These are phyloP conservation scores for Solanum clarkiae DNA, from an alignment of 257 asterid species.

Conservation along the genomic window DNA sequence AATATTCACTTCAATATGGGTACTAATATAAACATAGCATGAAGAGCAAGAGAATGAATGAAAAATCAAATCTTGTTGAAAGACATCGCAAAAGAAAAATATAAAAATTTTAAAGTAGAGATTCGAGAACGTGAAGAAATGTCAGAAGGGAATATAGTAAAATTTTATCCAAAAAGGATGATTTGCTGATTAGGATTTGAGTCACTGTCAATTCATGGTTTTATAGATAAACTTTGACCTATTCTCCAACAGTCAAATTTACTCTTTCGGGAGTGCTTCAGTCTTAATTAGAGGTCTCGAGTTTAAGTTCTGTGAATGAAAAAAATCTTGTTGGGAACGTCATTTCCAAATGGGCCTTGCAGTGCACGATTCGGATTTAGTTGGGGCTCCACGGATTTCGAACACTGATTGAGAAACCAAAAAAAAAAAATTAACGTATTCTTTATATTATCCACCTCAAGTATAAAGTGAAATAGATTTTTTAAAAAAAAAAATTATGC, in stretches of 20 bases:
- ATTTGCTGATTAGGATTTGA: constrained; percentile 23
- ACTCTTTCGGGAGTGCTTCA: not conserved
- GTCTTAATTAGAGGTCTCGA: no score
- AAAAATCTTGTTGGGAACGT: no score
- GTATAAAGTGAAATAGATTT: no score
- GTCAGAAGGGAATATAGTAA: not conserved
- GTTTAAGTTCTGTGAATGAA: no score
- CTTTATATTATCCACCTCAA: not conserved
- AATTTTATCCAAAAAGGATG: not conserved
- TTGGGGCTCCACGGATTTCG: rapidly evolving
- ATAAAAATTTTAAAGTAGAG: not conserved
- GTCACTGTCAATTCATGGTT: constrained; percentile 8
- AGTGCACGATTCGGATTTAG: no score
- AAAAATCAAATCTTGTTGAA: no score
- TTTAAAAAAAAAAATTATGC: no score
- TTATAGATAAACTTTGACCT: constrained; percentile 20
- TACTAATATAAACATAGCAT: not conserved
- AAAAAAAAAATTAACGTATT: not conserved
- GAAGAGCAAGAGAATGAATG: not conserved
- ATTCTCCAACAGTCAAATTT: not conserved
- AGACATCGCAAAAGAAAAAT: not conserved
- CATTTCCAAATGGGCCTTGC: rapidly evolving
- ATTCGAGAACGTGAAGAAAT: not conserved
- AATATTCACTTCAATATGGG: not conserved
- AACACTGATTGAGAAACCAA: rapidly evolving